These are phyloP conservation scores for Colletotrichum chrysophilum DNA, from an alignment of 2,329 filamentous ascomycete genomes.

Conservation along the genomic window DNA sequence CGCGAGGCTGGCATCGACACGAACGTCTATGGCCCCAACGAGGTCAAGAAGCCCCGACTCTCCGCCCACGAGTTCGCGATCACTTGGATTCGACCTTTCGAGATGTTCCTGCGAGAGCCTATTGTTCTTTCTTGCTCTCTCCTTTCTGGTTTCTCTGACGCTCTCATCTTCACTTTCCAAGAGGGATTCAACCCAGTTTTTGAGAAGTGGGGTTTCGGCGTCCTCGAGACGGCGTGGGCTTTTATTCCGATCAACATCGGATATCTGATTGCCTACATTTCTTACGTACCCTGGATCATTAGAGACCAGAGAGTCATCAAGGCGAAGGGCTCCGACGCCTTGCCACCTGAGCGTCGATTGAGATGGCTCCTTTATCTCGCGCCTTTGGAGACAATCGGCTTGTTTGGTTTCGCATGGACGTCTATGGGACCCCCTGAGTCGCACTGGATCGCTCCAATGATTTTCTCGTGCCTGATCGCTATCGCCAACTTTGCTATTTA, in stretches of 20 bases:
- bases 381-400: slow-evolving; percentile 62
- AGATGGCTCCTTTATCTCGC: slow-evolving; percentile 66
- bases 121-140: slow-evolving; percentile 67
- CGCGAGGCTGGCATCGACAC: slow-evolving; percentile 50
- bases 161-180: slow-evolving; percentile 71
- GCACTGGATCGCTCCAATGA: slow-evolving; percentile 67
- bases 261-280: slow-evolving; percentile 64
- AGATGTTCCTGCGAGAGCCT: slow-evolving; percentile 69
- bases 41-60: slow-evolving; percentile 45
- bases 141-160: slow-evolving; percentile 68
- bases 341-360: slow-evolving; percentile 59
- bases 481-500: slow-evolving; percentile 69
- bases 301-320: slow-evolving; percentile 33
- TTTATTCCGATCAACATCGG: slow-evolving; percentile 40
- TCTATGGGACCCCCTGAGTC: slow-evolving; percentile 55
- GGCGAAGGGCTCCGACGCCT: slow-evolving; percentile 47
- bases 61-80: slow-evolving; percentile 45
- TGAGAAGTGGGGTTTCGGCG: slow-evolving; percentile 61
- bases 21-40: slow-evolving; percentile 50
- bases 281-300: slow-evolving; percentile 60
- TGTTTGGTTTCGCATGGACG: slow-evolving; percentile 68
- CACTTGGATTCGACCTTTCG: slow-evolving; percentile 66
- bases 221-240: slow-evolving; percentile 25
- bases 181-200: slow-evolving; percentile 67
- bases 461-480: slow-evolving; percentile 64